Evolutionary conservation across 345 rosid genomes (phyloP).

Genomic region (Leavenworthia alabamica): DNA sequence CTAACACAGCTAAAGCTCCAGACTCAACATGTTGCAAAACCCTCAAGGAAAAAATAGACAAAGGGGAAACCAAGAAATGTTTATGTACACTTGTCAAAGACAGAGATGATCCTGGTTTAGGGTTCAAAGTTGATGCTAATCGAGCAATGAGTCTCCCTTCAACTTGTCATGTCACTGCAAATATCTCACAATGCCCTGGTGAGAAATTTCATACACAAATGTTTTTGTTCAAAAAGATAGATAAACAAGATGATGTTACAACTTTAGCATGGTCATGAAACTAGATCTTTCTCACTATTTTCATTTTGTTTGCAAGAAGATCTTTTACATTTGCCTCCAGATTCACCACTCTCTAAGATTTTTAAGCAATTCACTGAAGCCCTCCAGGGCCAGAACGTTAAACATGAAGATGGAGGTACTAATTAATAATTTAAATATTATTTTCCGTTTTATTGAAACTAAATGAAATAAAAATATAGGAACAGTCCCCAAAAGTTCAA

Average conservation of each 20-base stretch:
- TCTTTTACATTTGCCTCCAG: conserved; percentile 35
- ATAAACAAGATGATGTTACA: background rate
- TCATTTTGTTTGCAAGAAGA: conserved; percentile 24
- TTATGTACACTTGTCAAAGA: conserved; percentile 36
- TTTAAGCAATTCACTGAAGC: conserved; percentile 32
- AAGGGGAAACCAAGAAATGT: conserved; percentile 37
- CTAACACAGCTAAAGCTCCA: conserved; percentile 32
- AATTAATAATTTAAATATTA: background rate
- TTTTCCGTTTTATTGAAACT: background rate
- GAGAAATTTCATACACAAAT: background rate
- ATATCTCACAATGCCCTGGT: conserved; percentile 39
- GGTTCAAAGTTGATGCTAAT: conserved; percentile 39
- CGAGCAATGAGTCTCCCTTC: conserved; percentile 38
- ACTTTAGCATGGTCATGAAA: background rate
- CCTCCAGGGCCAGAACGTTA: conserved; percentile 8
- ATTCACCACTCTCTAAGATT: conserved; percentile 29
- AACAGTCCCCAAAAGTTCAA: conserved; percentile 23
- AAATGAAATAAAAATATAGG: conserved; percentile 3
- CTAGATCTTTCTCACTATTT: conserved; percentile 4
- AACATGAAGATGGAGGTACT: conserved; percentile 18
- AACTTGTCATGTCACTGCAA: conserved; percentile 32
- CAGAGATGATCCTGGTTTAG: conserved; percentile 35
- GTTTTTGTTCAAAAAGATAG: background rate
- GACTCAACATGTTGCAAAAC: conserved; percentile 33
- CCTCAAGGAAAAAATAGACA: conserved; percentile 20